Conservation (phyloP, 169 alveolate genomes). For the Plasmodium malariae region DNA sequence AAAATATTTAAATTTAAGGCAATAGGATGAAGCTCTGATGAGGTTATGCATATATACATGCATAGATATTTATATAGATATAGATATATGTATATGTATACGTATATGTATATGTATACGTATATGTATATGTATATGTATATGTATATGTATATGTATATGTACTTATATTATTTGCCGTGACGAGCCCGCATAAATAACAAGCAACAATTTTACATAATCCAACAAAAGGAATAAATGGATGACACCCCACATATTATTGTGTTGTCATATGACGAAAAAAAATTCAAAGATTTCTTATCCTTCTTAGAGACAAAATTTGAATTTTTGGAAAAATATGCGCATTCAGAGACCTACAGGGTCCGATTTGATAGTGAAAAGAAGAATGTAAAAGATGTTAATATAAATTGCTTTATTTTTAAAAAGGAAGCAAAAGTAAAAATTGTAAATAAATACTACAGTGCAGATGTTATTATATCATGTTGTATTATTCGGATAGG, state of each 20-base stretch:
- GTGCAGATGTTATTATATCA: conserved; percentile 31
- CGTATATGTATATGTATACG: not conserved
- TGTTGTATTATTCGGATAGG: conserved; percentile 9
- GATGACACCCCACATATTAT: conserved; percentile 32
- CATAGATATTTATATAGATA: not conserved
- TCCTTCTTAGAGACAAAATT: not conserved
- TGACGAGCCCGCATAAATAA: not conserved
- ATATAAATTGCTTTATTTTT: conserved; percentile 4
- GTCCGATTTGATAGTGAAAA: conserved; percentile 3
- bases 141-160: not conserved
- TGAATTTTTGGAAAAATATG: conserved; percentile 35
- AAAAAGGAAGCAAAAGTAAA: conserved; percentile 17
- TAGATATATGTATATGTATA: not conserved
- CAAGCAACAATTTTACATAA: not conserved
- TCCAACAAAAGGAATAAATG: not conserved
- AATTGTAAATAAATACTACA: conserved; percentile 59
- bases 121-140: not conserved
- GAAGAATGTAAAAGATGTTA: not conserved
- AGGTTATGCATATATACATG: too few species aligned
- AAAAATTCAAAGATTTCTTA: conserved; percentile 10
- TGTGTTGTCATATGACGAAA: conserved; percentile 28
- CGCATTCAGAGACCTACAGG: conserved; percentile 5
- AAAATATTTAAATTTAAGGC: too few species aligned
- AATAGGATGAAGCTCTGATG: too few species aligned
- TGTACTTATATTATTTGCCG: not conserved